These are phyloP conservation scores for Colletotrichum tabaci DNA, from an alignment of 2,329 filamentous ascomycete species.

Conservation along the genomic window DNA sequence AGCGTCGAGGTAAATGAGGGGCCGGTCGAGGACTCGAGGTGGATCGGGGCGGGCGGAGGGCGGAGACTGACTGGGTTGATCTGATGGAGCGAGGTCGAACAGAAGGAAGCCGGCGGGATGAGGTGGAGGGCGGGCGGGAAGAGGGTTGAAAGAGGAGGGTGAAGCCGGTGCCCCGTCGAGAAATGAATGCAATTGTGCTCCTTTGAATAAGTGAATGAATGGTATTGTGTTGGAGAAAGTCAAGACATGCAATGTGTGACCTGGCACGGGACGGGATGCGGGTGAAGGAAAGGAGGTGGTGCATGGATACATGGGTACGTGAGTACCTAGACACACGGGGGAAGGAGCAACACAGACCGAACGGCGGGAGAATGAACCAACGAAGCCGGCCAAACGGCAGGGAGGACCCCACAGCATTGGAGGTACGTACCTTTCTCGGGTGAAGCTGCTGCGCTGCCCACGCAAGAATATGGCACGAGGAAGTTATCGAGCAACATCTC, in stretches of 20 bases:
- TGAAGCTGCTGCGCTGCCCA: no score
- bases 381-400: not conserved
- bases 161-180: slow-evolving; percentile 10
- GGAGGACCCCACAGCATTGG: no score
- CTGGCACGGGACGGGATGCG: not conserved
- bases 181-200: slow-evolving; percentile 20
- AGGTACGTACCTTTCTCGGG: not conserved
- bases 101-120: not conserved
- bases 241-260: no score
- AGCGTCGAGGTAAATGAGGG: not conserved
- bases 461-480: no score
- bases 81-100: not conserved
- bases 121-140: not conserved
- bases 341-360: slow-evolving; percentile 27
- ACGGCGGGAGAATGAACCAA: not conserved
- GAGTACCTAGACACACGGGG: slow-evolving; percentile 1
- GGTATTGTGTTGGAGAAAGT: not conserved
- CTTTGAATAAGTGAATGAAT: slow-evolving; percentile 4
- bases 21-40: not conserved
- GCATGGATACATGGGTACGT: not conserved
- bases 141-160: not conserved
- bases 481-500: no score
- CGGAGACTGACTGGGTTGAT: not conserved
- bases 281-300: not conserved
- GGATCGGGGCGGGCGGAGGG: not conserved